Evolutionary conservation across 225 moss, liverwort and hornwort species (phyloP), one percentile per base, ranked within the genome.

Genomic region (Pseudoscleropodium purum): DNA sequence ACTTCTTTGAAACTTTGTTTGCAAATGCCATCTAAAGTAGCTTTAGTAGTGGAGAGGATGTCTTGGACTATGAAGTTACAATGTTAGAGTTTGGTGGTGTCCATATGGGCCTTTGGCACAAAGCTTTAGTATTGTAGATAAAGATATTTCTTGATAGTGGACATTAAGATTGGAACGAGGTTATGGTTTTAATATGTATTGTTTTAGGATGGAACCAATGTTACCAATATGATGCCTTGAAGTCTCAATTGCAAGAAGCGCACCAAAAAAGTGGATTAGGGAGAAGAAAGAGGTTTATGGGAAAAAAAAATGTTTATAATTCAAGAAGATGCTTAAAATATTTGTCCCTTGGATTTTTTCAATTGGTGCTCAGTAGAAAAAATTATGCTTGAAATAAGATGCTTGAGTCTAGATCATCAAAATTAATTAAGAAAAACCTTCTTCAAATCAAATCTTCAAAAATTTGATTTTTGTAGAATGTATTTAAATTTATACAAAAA

Each of bases 301-400:
- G 9, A 15, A 15, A 36, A 37, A 15, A 37, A 36, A 34, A 12
- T 36, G 14, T 25, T 1, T 25, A 15, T 37, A 25, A 25, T 78
- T 37, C 6, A 78, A 54, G 25, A 10, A 15, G 6, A 25, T 37
- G 78, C 25, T 54, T 9, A 24, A 15, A 76, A 36, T 24, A 36
- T 77, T 54, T 52, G 7, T 0, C 3, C 14, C 9, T 54, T 54
- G 2, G 6, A 34, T 14, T 77, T 76, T 77, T 36, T 13, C 54
- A 77, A 77, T 36, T 52, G 5, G 3, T 36, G 3, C 2, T 52
- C 2, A 0, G 9, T 14, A 77, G 36, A 36, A 77, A 52, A 34
- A 13, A 0, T 77, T 20, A 2, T 21, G 9, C 1, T 0, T 5
- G 0, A 36, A 36, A 23, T 52, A 34, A 9, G 0, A 52, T 52